Percentiles rank a stretch among this genome's conserved stretches.
Evolutionary conservation across 345 rosid genomes (phyloP).

Genomic region (Heritiera fomes): DNA sequence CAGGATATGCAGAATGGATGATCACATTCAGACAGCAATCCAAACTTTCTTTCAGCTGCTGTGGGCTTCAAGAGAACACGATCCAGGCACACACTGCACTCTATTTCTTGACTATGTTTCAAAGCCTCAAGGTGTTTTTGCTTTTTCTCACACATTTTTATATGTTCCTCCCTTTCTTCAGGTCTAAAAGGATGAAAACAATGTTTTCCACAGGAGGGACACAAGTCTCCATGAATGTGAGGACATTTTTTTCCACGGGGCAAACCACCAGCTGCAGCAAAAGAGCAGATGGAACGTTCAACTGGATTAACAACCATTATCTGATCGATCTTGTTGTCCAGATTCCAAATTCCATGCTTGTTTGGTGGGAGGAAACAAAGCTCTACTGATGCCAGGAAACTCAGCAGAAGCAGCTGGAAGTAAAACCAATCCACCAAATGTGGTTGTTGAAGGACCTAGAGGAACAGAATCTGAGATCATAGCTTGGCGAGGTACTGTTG

Average conservation of each 20-base stretch:
- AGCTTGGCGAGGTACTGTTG: slow-evolving; percentile 35
- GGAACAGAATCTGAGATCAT: slow-evolving; percentile 33
- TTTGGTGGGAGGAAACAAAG: slow-evolving; percentile 10
- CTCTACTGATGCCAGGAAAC: slow-evolving; percentile 33
- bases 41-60: slow-evolving; percentile 72
- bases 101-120: slow-evolving; percentile 63
- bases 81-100: slow-evolving; percentile 72
- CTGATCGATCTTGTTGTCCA: slow-evolving; percentile 30
- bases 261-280: slow-evolving; percentile 84
- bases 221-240: slow-evolving; percentile 82
- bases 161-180: slow-evolving; percentile 78
- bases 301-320: slow-evolving; percentile 44
- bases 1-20: slow-evolving; percentile 85
- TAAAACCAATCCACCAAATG: slow-evolving; percentile 25
- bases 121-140: slow-evolving; percentile 60
- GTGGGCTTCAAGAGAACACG: slow-evolving; percentile 68
- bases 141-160: slow-evolving; percentile 62
- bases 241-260: slow-evolving; percentile 83
- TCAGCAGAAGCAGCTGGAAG: slow-evolving; percentile 33
- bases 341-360: slow-evolving; percentile 43
- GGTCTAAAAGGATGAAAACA: slow-evolving; percentile 90
- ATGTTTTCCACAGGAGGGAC: slow-evolving; percentile 77
- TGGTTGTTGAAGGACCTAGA: slow-evolving; percentile 27
- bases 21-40: slow-evolving; percentile 90
- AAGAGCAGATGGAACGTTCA: slow-evolving; percentile 76